Evolutionary conservation across 2,329 filamentous ascomycete species (phyloP).

Genomic region (Cercospora sesami): DNA sequence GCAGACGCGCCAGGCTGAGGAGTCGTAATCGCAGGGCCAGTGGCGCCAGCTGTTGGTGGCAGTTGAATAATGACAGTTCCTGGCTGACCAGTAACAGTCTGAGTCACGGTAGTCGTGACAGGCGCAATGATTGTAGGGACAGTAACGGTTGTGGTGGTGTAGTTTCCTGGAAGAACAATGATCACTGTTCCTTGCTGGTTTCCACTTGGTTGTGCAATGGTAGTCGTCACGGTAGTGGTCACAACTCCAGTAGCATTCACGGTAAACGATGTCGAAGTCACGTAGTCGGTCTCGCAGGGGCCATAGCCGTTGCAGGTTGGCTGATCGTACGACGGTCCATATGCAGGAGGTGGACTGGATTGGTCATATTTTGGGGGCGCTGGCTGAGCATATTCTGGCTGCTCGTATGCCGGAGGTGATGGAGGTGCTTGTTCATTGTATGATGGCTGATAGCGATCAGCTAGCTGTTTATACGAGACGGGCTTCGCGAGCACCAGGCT

Average conservation of each 20-base stretch:
- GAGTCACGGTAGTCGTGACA: background rate
- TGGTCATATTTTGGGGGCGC: background rate
- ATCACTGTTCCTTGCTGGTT: background rate
- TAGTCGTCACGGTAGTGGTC: background rate
- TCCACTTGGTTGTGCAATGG: background rate
- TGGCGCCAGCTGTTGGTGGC: background rate
- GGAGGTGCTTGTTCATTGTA: background rate
- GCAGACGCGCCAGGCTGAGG: background rate
- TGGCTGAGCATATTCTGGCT: background rate
- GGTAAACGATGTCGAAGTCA: background rate
- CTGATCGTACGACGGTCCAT: background rate
- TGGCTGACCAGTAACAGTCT: background rate
- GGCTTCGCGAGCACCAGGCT: background rate
- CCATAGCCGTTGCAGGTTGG: background rate
- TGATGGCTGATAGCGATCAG: background rate
- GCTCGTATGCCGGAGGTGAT: background rate
- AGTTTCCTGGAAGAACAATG: background rate
- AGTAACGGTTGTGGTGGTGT: background rate
- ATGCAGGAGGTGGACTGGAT: background rate
- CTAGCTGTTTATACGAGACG: background rate
- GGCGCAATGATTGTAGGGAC: background rate
- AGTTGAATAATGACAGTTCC: background rate
- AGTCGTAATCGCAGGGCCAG: background rate
- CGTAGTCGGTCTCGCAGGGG: background rate
- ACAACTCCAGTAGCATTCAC: background rate